These are phyloP conservation scores for Pleurozium schreberi DNA, from an alignment of 225 moss, liverwort and hornwort genomes.

Conservation along the genomic window DNA sequence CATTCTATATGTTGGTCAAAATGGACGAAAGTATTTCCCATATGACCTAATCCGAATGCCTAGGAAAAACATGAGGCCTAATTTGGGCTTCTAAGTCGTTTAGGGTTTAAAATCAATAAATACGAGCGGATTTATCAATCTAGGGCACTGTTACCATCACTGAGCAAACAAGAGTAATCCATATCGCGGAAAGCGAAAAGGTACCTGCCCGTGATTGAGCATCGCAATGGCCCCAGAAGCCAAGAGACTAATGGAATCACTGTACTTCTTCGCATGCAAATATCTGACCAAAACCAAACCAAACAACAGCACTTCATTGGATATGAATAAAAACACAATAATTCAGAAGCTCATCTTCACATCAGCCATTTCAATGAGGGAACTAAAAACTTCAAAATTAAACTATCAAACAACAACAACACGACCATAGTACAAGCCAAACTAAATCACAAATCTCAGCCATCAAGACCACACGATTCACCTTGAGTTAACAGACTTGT, in stretches of 20 bases:
- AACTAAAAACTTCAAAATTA: not conserved
- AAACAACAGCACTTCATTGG: not conserved
- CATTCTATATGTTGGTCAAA: not conserved
- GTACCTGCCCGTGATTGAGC: slow-evolving; percentile 88
- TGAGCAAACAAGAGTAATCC: not conserved
- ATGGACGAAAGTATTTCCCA: not conserved
- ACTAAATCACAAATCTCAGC: not conserved
- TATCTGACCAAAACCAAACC: slow-evolving; percentile 27
- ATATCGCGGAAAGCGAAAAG: not conserved
- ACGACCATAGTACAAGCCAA: not conserved
- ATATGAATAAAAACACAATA: not conserved
- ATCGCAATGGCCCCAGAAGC: slow-evolving; percentile 74
- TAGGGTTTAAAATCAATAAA: not conserved
- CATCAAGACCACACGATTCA: not conserved
- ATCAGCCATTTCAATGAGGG: not conserved
- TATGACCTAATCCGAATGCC: not conserved
- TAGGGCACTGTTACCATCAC: not conserved
- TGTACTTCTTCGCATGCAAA: slow-evolving; percentile 72
- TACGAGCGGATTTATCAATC: not conserved
- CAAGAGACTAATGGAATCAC: slow-evolving; percentile 70
- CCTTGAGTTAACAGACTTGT: slow-evolving; percentile 85
- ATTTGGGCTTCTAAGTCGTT: not conserved
- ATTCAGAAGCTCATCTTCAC: not conserved
- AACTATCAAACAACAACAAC: not conserved
- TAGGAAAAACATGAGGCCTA: not conserved